phyloP scores from a whole-genome alignment of 2,329 filamentous ascomycete species.

The Periglandula ipomoeae region DNA sequence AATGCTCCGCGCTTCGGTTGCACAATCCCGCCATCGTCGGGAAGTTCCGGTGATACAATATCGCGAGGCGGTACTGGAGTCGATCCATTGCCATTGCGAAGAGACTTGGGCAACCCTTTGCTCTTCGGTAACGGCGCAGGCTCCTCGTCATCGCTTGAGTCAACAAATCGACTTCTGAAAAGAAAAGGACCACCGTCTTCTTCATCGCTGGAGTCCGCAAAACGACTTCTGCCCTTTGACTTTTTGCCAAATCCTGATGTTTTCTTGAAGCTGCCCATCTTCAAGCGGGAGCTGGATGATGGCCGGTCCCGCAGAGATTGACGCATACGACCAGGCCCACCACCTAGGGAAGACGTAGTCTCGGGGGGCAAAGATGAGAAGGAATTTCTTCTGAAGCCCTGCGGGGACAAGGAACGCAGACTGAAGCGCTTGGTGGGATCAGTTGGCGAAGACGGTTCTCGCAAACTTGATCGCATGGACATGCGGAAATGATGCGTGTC shows the following conservation, averaged over 20 bases:
- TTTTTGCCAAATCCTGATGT: conserved; percentile 31
- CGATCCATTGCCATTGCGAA: conserved; percentile 17
- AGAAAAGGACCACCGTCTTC: conserved; percentile 25
- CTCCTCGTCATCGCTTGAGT: conserved; percentile 15
- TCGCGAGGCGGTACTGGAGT: neutral
- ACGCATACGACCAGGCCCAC: conserved; percentile 28
- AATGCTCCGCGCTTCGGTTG: conserved; percentile 11
- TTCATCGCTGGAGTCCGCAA: conserved; percentile 56
- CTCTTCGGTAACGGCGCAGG: conserved; percentile 11
- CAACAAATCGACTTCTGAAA: conserved; percentile 52
- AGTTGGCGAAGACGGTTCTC: conserved; percentile 18
- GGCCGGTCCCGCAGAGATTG: conserved; percentile 33
- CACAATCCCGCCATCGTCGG: conserved; percentile 42
- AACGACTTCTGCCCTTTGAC: conserved; percentile 36
- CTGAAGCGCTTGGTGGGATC: conserved; percentile 52
- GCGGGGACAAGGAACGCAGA: conserved; percentile 61
- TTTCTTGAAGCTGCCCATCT: conserved; percentile 29
- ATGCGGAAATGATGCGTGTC: conserved; percentile 55
- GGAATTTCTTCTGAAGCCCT: conserved; percentile 36
- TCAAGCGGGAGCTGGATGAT: conserved; percentile 30
- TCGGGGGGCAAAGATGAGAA: conserved; percentile 30
- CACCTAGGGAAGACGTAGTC: conserved; percentile 15
- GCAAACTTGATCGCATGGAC: conserved; percentile 53
- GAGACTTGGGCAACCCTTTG: conserved; percentile 26
- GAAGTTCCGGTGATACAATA: conserved; percentile 45